phyloP scores from a whole-genome alignment of 2,329 filamentous ascomycete genomes.

The Pyrenophora seminiperda region DNA sequence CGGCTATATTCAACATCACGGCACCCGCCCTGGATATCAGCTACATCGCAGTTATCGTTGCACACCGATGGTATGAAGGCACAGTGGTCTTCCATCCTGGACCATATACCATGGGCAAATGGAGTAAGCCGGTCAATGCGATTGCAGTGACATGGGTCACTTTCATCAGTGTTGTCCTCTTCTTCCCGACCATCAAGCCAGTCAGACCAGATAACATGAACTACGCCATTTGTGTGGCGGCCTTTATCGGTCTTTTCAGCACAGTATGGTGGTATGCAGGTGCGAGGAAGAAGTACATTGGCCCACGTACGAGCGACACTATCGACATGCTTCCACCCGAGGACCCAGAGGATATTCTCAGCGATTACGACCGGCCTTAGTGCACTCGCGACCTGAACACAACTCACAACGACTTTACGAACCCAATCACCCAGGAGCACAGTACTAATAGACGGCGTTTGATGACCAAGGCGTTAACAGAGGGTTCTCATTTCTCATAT shows the following conservation, averaged over 20 bases:
- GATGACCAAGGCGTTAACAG: not conserved
- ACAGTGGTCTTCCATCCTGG: conserved; percentile 61
- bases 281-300: conserved; percentile 59
- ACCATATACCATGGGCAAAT: conserved; percentile 62
- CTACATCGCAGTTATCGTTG: conserved; percentile 66
- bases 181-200: conserved; percentile 54
- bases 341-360: conserved; percentile 47
- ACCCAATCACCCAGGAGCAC: not conserved
- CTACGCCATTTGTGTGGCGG: conserved; percentile 54
- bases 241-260: conserved; percentile 56
- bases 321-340: conserved; percentile 51
- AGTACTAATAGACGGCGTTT: conserved; percentile 1
- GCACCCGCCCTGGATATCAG: conserved; percentile 57
- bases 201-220: conserved; percentile 55
- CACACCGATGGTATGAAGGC: conserved; percentile 60
- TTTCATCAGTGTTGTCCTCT: conserved; percentile 67
- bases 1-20: conserved; percentile 55
- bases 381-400: not conserved
- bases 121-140: conserved; percentile 61
- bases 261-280: conserved; percentile 53
- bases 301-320: conserved; percentile 62
- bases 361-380: conserved; percentile 41
- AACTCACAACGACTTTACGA: conserved; percentile 9
- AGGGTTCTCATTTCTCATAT: not conserved
- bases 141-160: conserved; percentile 65